Evolutionary conservation across 225 moss, liverwort and hornwort genomes (phyloP).

Genomic region (Sphagnum tenellum): DNA sequence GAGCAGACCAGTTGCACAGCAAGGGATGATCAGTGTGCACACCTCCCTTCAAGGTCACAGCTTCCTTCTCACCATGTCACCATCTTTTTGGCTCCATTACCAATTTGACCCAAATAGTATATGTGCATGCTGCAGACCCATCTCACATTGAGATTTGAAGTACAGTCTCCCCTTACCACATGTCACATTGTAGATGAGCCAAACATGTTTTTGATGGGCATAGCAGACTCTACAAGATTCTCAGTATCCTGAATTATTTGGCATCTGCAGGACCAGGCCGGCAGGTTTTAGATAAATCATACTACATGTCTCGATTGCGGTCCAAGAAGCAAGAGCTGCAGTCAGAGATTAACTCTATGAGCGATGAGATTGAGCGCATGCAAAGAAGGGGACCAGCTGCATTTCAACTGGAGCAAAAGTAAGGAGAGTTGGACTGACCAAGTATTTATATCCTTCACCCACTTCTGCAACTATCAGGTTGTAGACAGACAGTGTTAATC

Average conservation of each 20-base stretch:
- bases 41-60: conserved; percentile 38
- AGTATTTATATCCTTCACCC: too few species aligned
- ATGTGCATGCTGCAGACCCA: too few species aligned
- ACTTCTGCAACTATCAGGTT: too few species aligned
- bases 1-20: conserved; percentile 60
- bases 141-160: too few species aligned
- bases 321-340: conserved; percentile 64
- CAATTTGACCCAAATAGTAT: too few species aligned
- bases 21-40: conserved; percentile 49
- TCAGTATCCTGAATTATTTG: background rate
- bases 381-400: conserved; percentile 35
- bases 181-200: too few species aligned
- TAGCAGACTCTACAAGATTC: background rate
- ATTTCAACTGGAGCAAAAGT: conserved; percentile 52
- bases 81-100: too few species aligned
- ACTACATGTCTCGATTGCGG: conserved; percentile 44
- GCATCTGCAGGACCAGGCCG: conserved; percentile 34
- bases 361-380: conserved; percentile 30
- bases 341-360: conserved; percentile 51
- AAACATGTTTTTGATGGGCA: background rate
- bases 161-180: too few species aligned
- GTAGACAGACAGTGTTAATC: too few species aligned
- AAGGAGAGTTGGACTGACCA: background rate
- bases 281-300: conserved; percentile 72
- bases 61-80: background rate